phyloP scores from a whole-genome alignment of 2,329 filamentous ascomycete species.

The Aspergillus uvarum region DNA sequence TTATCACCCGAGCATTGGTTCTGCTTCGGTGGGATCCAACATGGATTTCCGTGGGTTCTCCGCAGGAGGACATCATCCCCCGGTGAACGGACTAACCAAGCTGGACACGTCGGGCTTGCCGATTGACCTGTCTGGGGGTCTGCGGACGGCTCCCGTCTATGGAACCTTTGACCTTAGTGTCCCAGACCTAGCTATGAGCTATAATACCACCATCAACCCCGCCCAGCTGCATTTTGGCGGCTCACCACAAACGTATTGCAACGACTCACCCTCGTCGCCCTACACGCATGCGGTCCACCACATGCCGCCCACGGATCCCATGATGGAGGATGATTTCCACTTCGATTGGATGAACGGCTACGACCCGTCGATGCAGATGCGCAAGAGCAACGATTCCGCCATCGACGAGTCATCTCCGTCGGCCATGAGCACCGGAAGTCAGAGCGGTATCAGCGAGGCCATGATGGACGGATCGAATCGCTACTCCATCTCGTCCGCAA shows the following conservation, averaged over 20 bases:
- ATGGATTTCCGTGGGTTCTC: constrained; percentile 70
- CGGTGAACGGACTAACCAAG: constrained; percentile 71
- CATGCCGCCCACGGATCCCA: constrained; percentile 56
- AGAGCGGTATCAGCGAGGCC: constrained; percentile 74
- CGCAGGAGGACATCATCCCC: constrained; percentile 39
- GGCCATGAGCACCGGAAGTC: constrained; percentile 90
- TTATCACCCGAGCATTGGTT: constrained; percentile 73
- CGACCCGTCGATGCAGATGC: constrained; percentile 72
- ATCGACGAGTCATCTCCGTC: constrained; percentile 94
- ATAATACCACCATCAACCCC: constrained; percentile 61
- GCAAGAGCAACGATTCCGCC: constrained; percentile 70
- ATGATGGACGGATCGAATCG: constrained; percentile 78
- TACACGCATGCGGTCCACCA: constrained; percentile 49
- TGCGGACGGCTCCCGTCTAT: constrained; percentile 76
- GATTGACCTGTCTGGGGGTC: constrained; percentile 64
- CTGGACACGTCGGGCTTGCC: constrained; percentile 75
- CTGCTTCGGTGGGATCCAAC: constrained; percentile 55
- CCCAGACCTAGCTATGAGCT: constrained; percentile 68
- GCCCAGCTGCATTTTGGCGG: constrained; percentile 79
- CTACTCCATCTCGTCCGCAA: constrained; percentile 53
- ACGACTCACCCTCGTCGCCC: constrained; percentile 42
- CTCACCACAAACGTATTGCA: constrained; percentile 58
- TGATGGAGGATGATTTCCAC: constrained; percentile 67
- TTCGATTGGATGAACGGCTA: constrained; percentile 86
- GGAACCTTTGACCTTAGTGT: constrained; percentile 72